phyloP scores from a whole-genome alignment of 345 rosid species.

The Salix arbutifolia region DNA sequence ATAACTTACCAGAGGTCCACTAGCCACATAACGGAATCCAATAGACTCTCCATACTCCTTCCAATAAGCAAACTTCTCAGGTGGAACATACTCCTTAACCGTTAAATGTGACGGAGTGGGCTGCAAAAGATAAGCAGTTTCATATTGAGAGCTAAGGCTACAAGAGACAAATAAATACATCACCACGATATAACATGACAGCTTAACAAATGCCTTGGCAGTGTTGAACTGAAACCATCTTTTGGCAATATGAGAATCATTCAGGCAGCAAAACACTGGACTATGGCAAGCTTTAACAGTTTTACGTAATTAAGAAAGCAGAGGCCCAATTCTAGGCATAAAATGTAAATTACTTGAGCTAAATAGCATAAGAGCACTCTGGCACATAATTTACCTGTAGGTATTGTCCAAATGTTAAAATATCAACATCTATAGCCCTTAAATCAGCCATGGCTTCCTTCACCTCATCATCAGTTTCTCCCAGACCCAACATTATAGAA shows the following conservation, averaged over 20 bases:
- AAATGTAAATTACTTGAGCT: not conserved
- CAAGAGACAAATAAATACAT: not conserved
- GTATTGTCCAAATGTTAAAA: slow-evolving; percentile 93
- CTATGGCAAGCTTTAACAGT: not conserved
- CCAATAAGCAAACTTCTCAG: slow-evolving; percentile 92
- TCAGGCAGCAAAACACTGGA: not conserved
- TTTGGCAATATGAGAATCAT: slow-evolving; percentile 5
- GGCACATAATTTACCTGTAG: slow-evolving; percentile 61
- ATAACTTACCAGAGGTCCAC: slow-evolving; percentile 86
- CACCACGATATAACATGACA: not conserved
- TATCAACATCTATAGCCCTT: slow-evolving; percentile 87
- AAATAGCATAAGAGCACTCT: not conserved
- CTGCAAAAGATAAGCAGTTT: slow-evolving; percentile 39
- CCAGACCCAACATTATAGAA: slow-evolving; percentile 97
- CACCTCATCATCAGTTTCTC: slow-evolving; percentile 86
- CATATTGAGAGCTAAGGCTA: not conserved
- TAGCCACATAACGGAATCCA: slow-evolving; percentile 93
- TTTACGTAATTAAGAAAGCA: not conserved
- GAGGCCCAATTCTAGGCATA: not conserved
- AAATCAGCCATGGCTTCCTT: slow-evolving; percentile 83
- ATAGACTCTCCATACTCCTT: slow-evolving; percentile 91
- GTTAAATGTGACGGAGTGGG: slow-evolving; percentile 94
- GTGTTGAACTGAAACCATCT: not conserved
- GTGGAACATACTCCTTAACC: slow-evolving; percentile 89
- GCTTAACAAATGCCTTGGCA: not conserved